Evolutionary conservation across 345 rosid genomes (phyloP), one percentile per base, ranked within the genome.

Genomic region (Eucalyptus pumila): DNA sequence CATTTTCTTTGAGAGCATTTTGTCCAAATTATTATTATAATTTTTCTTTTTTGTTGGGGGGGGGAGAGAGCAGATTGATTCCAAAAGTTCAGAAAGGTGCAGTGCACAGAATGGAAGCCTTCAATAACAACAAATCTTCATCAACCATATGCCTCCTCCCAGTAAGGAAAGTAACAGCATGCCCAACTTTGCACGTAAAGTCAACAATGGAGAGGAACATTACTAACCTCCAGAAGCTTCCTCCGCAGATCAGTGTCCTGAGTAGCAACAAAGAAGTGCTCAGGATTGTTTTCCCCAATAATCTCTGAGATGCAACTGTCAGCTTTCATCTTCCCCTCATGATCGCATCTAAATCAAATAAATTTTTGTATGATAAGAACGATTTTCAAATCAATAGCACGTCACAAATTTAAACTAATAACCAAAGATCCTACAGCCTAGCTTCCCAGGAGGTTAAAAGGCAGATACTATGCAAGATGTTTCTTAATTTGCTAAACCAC

Each of bases 241-340:
- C 88, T 94, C 81, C 99, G 94, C 89, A 98, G 90, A 49, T 93
- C 94, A 32, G 91, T 93, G 26, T 97, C 99, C 93, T 97, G 99
- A 58, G 98, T 92, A 54, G 97, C 99, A 90, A 97, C 94, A 89
- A 96, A 96, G 91, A 97, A 98, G 89, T 98, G 99, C 87, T 96
- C 97, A 0, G 93, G 21, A 88, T 98, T 97, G 14, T 92, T 89
- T 58, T 90, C 92, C 80, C 98, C 97, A 51, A 96, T 90, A 48
- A 97, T 91, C 24, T 96, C 96, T 80, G n/a, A 24, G 65, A 98
- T 91, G 92, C 99, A 98, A 88, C 92, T 88, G 50, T 96, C 98
- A 7, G 97, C 99, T 54, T 92, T 88, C 91, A 91, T 95, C n/a
- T 67, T 89, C 86, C 89, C 93, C 87, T 95, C 97, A 87, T 97